These are phyloP conservation scores for Pseudoneurospora amorphoporcata DNA, from an alignment of 495 filamentous ascomycete species.

Conservation along the genomic window DNA sequence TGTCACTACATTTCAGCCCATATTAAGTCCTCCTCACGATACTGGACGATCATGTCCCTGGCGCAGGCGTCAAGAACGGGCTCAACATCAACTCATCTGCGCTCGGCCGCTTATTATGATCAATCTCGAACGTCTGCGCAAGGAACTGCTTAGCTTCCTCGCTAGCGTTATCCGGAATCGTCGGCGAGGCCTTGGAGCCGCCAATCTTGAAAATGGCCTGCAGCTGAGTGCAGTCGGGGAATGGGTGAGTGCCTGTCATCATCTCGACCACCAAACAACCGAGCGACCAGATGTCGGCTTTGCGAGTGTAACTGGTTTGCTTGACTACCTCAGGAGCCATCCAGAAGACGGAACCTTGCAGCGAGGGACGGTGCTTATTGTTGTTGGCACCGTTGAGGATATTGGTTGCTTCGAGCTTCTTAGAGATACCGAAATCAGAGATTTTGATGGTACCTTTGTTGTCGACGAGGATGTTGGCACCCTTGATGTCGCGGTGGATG, in stretches of 20 bases:
- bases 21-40: neutral
- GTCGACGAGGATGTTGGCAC: conserved; percentile 96
- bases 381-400: conserved; percentile 49
- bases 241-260: conserved; percentile 94
- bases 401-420: conserved; percentile 45
- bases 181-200: conserved; percentile 72
- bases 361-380: conserved; percentile 75
- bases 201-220: conserved; percentile 99
- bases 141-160: conserved; percentile 80
- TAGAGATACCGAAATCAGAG: conserved; percentile 97
- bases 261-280: conserved; percentile 97
- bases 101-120: conserved; percentile 81
- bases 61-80: conserved; percentile 59
- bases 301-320: conserved; percentile 94
- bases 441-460: conserved; percentile 99
- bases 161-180: conserved; percentile 78
- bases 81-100: conserved; percentile 81
- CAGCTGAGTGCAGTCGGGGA: conserved; percentile 92
- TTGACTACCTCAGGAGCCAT: conserved; percentile 99
- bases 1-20: neutral
- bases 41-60: conserved; percentile 24
- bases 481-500: conserved; percentile 98
- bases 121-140: conserved; percentile 83
- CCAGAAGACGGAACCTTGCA: conserved; percentile 98
- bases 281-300: conserved; percentile 99